A percentile compares a stretch with the other conserved stretches of the same genome.
Conservation (phyloP, 768 basidiomycete species). For the Lactarius deliciosus region DNA sequence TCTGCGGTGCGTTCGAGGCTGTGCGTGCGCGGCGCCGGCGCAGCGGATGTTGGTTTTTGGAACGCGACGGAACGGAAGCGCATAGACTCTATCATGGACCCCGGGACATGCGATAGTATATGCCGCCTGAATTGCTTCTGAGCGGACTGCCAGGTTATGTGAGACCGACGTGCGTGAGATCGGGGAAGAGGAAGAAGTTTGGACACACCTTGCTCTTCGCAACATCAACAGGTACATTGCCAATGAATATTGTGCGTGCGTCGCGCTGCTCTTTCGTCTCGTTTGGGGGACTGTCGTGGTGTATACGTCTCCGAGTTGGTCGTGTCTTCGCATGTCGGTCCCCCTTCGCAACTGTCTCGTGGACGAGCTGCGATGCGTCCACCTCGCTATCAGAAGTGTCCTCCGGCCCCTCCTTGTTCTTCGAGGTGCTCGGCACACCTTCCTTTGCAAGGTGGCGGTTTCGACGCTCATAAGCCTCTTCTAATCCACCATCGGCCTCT, state of each 20-base stretch:
- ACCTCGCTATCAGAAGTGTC: slow-evolving; percentile 39
- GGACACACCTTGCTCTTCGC: slow-evolving; percentile 69
- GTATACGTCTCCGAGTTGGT: slow-evolving; percentile 36
- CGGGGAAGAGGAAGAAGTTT: neutral
- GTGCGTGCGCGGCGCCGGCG: slow-evolving; percentile 45
- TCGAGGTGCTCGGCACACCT: slow-evolving; percentile 26
- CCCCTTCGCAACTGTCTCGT: slow-evolving; percentile 53
- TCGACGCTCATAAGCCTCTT: slow-evolving; percentile 36
- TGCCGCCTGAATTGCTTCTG: slow-evolving; percentile 77
- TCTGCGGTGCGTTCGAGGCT: slow-evolving; percentile 57
- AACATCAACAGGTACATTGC: slow-evolving; percentile 78
- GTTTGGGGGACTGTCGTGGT: slow-evolving; percentile 53
- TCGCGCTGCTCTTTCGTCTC: slow-evolving; percentile 77
- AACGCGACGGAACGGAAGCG: slow-evolving; percentile 95
- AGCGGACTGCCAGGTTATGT: slow-evolving; percentile 48
- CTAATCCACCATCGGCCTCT: slow-evolving; percentile 37
- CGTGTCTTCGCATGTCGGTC: slow-evolving; percentile 34
- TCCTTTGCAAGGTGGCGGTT: slow-evolving; percentile 9
- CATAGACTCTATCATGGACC: slow-evolving; percentile 84
- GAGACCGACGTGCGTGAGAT: slow-evolving; percentile 10
- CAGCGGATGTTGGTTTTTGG: slow-evolving; percentile 64
- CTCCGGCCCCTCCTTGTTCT: slow-evolving; percentile 27
- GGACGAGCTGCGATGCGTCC: slow-evolving; percentile 49
- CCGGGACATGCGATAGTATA: slow-evolving; percentile 66
- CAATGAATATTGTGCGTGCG: slow-evolving; percentile 86